Base-by-base conservation (phyloP, 345 rosid genomes). In the sweet orange (Citrus sinensis) region DNA sequence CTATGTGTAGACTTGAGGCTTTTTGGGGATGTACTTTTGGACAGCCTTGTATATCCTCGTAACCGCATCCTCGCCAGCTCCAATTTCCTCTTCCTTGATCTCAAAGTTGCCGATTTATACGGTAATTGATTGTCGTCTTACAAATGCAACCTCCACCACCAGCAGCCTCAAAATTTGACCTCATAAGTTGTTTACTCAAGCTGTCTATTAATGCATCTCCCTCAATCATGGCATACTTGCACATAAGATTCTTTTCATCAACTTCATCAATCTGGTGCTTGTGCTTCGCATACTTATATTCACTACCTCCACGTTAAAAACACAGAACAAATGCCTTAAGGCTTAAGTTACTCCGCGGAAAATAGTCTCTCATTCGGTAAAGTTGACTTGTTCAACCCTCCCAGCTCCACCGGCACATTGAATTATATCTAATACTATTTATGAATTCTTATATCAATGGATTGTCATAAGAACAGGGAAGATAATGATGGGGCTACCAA, bases 221-320 rank as follows among this genome's bases (percentile, higher is more conserved):
- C 13, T 82, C 83, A 6, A 80, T 81, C 56, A 82, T 16, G 7
- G 84, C 85, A 71, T 86, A 80, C 58, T 76, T 68, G 62, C 75
- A 73, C 2, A 19, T 19, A 1, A 81, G 27, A 17, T 74, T 83
- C 27, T 76, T 80, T 22, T 51, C 58, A 32, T 86, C 89, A 10
- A 86, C 9, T 29, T 30, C 76, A n/a, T 86, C 89, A 4, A 85
- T 78, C 77, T 73, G 67, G 13, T 85, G 84, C 81, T 78, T 40
- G 13, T 40, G 46, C 46, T 40, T 40, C 46, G 10, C 46, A 40
- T 39, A 0, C 4, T 74, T 79, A 24, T 76, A 30, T 2, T 66
- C 76, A 39, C 74, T 34, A 3, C 78, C 88, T 85, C 72, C 40
- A 71, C 25, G 56, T 58, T 73, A 25, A 25, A 60, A 39, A 9